Base-by-base conservation (phyloP, 352 stramenopile genomes). In the Phytophthora kernoviae region DNA sequence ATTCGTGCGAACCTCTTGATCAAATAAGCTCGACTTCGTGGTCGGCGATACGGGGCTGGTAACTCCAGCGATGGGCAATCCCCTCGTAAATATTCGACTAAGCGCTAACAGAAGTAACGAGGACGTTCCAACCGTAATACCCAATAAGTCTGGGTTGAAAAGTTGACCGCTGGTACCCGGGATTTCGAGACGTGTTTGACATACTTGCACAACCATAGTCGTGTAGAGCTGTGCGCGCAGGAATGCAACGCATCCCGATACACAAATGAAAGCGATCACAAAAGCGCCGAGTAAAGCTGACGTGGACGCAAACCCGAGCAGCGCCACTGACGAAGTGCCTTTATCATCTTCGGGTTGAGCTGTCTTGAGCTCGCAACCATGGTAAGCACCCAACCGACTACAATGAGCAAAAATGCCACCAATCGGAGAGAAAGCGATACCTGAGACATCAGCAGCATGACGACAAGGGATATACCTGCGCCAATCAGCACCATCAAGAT, bases 211-310 rank as follows among this genome's bases (percentile, higher is more conserved):
- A 33, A 89, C 68, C 32, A 90, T 58, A 0, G 78, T 84, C 10
- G 82, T 81, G 65, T 90, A 92, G 14, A 91, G 62, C 54, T 94
- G 84, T 0, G 77, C 83, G 2, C 84, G 81, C 4, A 92, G 53
- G 45, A 91, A 91, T 11, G 81, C 68, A 8, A 70, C 72, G 53
- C 89, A 84, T 12, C 73, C 64, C 15, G 68, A 75, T 3, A 75
- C 62, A 52, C 73, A 75, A 20, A 72, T 55, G 41, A 79, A 81
- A 22, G 73, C 68, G 4, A 70, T 26, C 4, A 63, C 43, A 47
- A 81, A 40, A 81, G 59, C 24, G 37, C 43, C 47, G 65, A 34
- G 47, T 68, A 72, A 8, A 72, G 54, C 15, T 72, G 72, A 11
- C 59, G 44, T 12, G 71, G 61, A 4, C 75, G 75, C 5, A 89